Evolutionary conservation across 2,329 filamentous ascomycete species (phyloP).

Genomic region (Aspergillus fijiensis): DNA sequence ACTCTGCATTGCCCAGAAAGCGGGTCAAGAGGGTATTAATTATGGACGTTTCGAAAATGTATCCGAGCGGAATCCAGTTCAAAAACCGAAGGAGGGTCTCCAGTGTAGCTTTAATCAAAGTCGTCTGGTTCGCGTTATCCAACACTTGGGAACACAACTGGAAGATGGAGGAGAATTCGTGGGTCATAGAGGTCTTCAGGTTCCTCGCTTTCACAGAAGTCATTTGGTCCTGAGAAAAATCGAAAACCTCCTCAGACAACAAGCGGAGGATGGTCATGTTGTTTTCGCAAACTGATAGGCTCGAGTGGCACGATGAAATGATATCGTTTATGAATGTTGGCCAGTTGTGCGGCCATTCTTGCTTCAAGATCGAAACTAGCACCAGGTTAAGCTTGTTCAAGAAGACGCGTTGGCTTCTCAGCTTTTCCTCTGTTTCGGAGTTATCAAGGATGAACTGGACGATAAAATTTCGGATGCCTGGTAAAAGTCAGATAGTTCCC

Average conservation of each 20-base stretch:
- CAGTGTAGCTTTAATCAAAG: constrained; percentile 90
- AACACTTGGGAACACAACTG: constrained; percentile 95
- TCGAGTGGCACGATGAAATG: constrained; percentile 91
- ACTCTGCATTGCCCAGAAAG: constrained; percentile 90
- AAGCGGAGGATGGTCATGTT: constrained; percentile 98
- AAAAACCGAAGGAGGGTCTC: constrained; percentile 94
- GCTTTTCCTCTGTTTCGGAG: constrained; percentile 83
- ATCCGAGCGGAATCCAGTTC: constrained; percentile 98
- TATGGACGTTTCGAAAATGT: constrained; percentile 96
- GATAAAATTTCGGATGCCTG: constrained; percentile 97
- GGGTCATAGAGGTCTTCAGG: constrained; percentile 97
- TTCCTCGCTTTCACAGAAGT: constrained; percentile 97
- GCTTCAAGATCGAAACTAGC: constrained; percentile 94
- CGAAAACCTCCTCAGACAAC: constrained; percentile 96
- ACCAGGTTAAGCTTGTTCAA: constrained; percentile 98
- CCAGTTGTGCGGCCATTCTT: constrained; percentile 99
- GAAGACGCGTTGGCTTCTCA: constrained; percentile 80
- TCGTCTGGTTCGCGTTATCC: constrained; percentile 82
- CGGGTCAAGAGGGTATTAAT: constrained; percentile 92
- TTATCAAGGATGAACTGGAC: constrained; percentile 97
- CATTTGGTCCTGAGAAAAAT: constrained; percentile 98
- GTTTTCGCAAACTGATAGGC: constrained; percentile 97
- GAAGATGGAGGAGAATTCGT: constrained; percentile 98
- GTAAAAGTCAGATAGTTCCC: constrained; percentile 8
- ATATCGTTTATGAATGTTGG: constrained; percentile 99